Evolutionary conservation across 202 grass and related monocot genomes (phyloP), one percentile per base, ranked within the genome.

Genomic region (Zoysia matrella): DNA sequence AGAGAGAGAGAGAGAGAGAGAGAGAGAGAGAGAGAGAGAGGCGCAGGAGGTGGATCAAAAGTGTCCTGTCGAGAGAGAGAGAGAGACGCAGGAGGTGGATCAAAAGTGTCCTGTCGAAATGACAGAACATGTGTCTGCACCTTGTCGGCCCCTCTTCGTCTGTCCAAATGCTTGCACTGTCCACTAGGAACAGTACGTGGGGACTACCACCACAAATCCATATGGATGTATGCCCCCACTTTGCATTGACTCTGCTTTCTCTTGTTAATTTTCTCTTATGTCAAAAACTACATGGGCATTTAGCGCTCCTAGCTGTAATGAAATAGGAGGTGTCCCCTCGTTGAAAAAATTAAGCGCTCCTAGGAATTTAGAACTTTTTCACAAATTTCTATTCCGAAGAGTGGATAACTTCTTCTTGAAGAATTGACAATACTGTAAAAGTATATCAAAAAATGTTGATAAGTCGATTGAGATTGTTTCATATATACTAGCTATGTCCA

Each of bases 71-170:
- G 87, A 89, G 45, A 73, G 22, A 30, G 22, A 30, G 10, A 36
- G 30, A 36, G 30, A 36, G 30, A 15, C 42, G 8, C 12, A 8
- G 0, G 40, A 2, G 8, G 74, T 49, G 71, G 82, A 89, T 89
- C 87, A 60, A 73, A 85, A 89, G 73, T 71, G 83, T 89, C 87
- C 83, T 56, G 61, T 89, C 83, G 87, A 89, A 50, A 74, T 78
- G 87, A 89, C 87, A 56, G 58, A 43, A 61, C 78, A 69, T 89
- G 73, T 52, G 73, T 86, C 73, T 89, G 36, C 55, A 12, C 16
- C 56, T 2, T 41, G 44, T 9, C 51, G 36, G 60, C 18, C 67
- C 60, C 80, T 14, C 62, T 1, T 6, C 68, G 1, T 13, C 76
- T 74, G 76, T 64, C 75, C 83, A 30, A 43, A 80, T 52, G 83